Percentiles rank a stretch among this genome's conserved stretches.
Conservation (phyloP, 1,139 yeast species). For the Debaryomyces sp. region DNA sequence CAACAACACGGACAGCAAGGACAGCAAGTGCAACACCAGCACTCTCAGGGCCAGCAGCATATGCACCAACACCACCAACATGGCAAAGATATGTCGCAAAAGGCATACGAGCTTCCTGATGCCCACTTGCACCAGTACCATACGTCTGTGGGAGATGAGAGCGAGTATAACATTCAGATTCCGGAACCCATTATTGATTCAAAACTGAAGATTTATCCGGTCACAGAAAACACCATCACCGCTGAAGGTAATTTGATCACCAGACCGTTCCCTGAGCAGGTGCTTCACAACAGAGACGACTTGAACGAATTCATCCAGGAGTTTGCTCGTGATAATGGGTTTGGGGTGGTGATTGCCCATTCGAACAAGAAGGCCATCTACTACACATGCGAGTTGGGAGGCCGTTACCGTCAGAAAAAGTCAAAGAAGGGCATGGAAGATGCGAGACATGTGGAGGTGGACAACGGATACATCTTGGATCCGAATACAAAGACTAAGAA, state of each 20-base stretch:
- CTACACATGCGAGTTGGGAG: constrained; percentile 64
- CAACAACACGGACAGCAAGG: constrained; percentile 22
- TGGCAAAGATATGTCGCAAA: constrained; percentile 11
- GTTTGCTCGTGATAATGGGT: constrained; percentile 60
- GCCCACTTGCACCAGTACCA: constrained; percentile 21
- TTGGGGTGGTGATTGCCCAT: constrained; percentile 63
- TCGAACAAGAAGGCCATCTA: constrained; percentile 61
- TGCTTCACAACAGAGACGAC: constrained; percentile 51
- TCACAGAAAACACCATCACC: constrained; percentile 48
- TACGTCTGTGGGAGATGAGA: constrained; percentile 35
- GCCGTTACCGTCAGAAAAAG: constrained; percentile 57
- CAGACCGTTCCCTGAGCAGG: constrained; percentile 57
- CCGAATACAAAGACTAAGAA: constrained; percentile 53
- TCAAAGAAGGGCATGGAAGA: constrained; percentile 35
- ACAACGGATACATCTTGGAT: constrained; percentile 43
- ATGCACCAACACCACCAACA: constrained; percentile 12
- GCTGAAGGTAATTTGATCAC: constrained; percentile 57
- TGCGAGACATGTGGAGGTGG: constrained; percentile 28
- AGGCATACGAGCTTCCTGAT: constrained; percentile 16
- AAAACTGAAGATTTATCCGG: constrained; percentile 50
- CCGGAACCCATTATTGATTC: constrained; percentile 52
- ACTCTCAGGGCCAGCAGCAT: constrained; percentile 14
- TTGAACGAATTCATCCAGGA: constrained; percentile 58
- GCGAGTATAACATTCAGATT: constrained; percentile 50
- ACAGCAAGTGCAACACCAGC: constrained; percentile 17